Base-by-base conservation (phyloP, 1,284 basidiomycete genomes). In the Tylopilus orsonianus region DNA sequence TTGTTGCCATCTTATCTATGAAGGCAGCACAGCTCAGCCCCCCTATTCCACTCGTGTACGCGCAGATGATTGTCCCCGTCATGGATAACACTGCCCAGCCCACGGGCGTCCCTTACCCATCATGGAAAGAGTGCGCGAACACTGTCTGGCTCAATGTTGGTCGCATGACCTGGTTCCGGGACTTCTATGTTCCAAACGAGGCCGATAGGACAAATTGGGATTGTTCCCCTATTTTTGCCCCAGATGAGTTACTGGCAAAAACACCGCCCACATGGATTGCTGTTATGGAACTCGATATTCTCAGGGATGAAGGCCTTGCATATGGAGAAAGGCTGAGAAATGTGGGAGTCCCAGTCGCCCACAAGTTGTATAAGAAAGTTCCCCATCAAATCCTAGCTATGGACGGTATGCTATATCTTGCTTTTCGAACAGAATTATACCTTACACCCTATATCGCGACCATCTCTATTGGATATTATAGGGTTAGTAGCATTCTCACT, bases 121-220 rank as follows among this genome's bases (percentile, higher is more conserved):
- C 78, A 1, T 79, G 78, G 76, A 60, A 63, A 29, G 76, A 78
- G 55, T 75, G 77, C 52, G 62, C 65, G 16, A 66, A 77, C 50
- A 75, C 76, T 14, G 70, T 74, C 6, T 71, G 74, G 54, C 69
- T 82, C 19, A 62, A 69, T 19, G 68, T 66, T 2, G 70, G 55
- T 20, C 73, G 72, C 59, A 81, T 81, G 79, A 54, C 75, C 16
- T 81, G 79, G 79, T 81, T 77, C 68, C 65, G 73, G 37, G 61
- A 72, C 46, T 71, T 75, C 51, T 80, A 80, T 56, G 61, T 75
- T 0, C 77, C 78, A 12, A 70, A 76, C 42, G 54, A 65, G 33
- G 64, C 56, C 24, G 75, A 79, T 47, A 68, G 73, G 60, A 61
- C 60, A 13, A 68, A 74, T 36, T 78, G 77, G 70, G 73, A 77